These are phyloP conservation scores for Microsporum audouinii DNA, from an alignment of 2,329 filamentous ascomycete genomes.

Conservation along the genomic window DNA sequence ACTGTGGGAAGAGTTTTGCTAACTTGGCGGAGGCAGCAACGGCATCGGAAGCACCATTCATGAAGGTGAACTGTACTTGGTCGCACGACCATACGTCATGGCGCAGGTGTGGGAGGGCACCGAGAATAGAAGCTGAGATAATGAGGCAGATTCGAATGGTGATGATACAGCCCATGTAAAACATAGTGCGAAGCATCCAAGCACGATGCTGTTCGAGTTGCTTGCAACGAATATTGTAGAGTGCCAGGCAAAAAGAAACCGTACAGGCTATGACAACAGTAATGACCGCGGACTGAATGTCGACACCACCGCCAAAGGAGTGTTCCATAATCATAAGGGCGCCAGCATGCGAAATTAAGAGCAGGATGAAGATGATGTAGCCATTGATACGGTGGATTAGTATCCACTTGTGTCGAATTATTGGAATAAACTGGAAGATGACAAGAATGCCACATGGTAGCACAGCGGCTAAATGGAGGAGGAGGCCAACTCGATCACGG, in stretches of 20 bases:
- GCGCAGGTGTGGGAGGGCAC: slow-evolving; percentile 21
- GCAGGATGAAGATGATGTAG: slow-evolving; percentile 43
- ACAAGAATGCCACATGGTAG: slow-evolving; percentile 30
- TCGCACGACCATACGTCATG: slow-evolving; percentile 36
- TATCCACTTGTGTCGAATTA: slow-evolving; percentile 37
- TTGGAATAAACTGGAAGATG: slow-evolving; percentile 34
- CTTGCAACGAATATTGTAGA: slow-evolving; percentile 47
- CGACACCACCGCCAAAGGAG: slow-evolving; percentile 45
- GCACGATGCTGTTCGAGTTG: slow-evolving; percentile 54
- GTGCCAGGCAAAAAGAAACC: slow-evolving; percentile 25
- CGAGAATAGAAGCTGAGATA: slow-evolving; percentile 32
- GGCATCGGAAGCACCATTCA: slow-evolving; percentile 13
- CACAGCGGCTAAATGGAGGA: slow-evolving; percentile 30
- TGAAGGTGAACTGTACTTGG: slow-evolving; percentile 36
- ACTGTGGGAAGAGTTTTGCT: slow-evolving; percentile 21
- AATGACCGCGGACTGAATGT: slow-evolving; percentile 38
- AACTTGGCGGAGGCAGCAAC: neutral
- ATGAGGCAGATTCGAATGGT: slow-evolving; percentile 29
- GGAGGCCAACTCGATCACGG: slow-evolving; percentile 30
- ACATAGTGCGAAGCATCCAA: slow-evolving; percentile 51
- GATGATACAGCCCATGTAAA: slow-evolving; percentile 26
- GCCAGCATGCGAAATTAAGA: slow-evolving; percentile 37
- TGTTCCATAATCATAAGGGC: slow-evolving; percentile 44
- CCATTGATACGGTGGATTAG: slow-evolving; percentile 51
- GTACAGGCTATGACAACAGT: slow-evolving; percentile 5